Conservation (phyloP, 2,329 filamentous ascomycete species). For the Cytospora schulzeri region DNA sequence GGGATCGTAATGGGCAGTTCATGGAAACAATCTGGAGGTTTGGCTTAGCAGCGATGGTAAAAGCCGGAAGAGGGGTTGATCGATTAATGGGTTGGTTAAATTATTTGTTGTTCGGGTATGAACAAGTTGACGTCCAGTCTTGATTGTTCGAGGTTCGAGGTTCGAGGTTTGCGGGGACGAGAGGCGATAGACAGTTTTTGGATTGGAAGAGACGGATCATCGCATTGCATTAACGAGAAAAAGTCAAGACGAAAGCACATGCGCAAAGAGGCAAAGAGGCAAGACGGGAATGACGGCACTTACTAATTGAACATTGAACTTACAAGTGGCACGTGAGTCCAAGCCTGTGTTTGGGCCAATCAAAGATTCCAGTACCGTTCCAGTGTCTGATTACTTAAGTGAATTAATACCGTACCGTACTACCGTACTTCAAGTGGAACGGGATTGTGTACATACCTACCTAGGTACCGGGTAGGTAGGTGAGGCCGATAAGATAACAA, state of each 20-base stretch:
- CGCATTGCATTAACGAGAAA: neutral
- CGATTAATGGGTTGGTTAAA: neutral
- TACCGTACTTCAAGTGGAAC: too few species aligned
- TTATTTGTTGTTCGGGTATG: neutral
- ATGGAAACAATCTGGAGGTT: neutral
- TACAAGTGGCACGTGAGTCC: neutral
- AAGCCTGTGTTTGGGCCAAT: too few species aligned
- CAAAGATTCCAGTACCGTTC: neutral
- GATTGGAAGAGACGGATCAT: too few species aligned
- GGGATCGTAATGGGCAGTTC: constrained; percentile 33
- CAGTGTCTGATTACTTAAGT: neutral
- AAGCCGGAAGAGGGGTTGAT: constrained; percentile 10
- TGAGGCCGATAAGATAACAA: too few species aligned
- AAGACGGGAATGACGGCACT: neutral
- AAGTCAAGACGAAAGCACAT: neutral
- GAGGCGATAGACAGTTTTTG: neutral
- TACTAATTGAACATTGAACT: neutral
- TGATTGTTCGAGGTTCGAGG: neutral
- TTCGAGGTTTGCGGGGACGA: constrained; percentile 20
- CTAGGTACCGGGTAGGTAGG: too few species aligned
- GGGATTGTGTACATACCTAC: too few species aligned
- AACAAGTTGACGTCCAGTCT: neutral
- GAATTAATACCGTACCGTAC: too few species aligned
- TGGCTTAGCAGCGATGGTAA: neutral
- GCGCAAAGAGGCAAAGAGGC: neutral